Conservation (phyloP, 306 rosid genomes). For the Mimosa pudica region DNA sequence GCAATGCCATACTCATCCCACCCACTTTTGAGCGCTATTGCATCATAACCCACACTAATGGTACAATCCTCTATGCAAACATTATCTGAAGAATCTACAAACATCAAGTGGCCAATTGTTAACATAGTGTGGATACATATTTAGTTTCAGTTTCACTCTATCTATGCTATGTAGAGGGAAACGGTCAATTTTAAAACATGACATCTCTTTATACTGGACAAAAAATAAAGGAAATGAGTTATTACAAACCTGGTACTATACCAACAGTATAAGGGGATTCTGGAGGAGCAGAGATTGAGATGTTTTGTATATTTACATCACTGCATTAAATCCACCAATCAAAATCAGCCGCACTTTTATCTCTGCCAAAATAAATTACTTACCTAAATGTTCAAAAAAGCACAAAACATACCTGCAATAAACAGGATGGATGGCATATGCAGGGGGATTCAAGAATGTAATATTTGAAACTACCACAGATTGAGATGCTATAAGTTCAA, state of each 20-base stretch:
- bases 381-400: slow-evolving; percentile 25
- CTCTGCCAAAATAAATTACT: not conserved
- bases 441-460: slow-evolving; percentile 87
- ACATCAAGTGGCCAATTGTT: slow-evolving; percentile 27
- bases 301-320: slow-evolving; percentile 74
- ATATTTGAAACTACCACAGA: slow-evolving; percentile 86
- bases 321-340: slow-evolving; percentile 57
- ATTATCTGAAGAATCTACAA: slow-evolving; percentile 86
- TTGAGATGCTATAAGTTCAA: slow-evolving; percentile 69
- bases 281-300: slow-evolving; percentile 75
- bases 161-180: too few relatives aligned
- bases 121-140: slow-evolving; percentile 19
- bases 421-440: slow-evolving; percentile 87
- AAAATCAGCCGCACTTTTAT: slow-evolving; percentile 13
- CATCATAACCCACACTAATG: slow-evolving; percentile 73
- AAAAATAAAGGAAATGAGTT: slow-evolving; percentile 9
- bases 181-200: too few relatives aligned
- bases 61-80: slow-evolving; percentile 92
- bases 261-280: slow-evolving; percentile 86
- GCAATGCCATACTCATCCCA: slow-evolving; percentile 96
- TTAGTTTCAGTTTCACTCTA: not conserved
- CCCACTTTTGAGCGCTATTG: slow-evolving; percentile 92
- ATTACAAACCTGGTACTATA: slow-evolving; percentile 84
- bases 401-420: slow-evolving; percentile 78
- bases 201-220: not conserved